Base-by-base conservation (phyloP, 768 basidiomycete genomes). In the Leccinellum albellum region DNA sequence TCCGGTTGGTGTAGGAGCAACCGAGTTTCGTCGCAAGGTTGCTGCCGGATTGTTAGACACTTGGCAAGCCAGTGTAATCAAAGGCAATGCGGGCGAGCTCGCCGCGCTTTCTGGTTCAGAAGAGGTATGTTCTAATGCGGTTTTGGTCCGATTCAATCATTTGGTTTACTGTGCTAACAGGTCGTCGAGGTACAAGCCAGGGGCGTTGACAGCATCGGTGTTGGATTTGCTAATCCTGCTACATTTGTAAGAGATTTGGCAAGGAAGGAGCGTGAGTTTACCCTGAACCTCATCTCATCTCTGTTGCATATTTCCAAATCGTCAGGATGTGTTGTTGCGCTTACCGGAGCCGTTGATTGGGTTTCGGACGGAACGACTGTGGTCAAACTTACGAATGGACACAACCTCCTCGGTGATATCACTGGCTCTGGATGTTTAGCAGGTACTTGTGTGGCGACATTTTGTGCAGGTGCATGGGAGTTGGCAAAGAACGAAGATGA, bases 41-140 rank as follows among this genome's bases (percentile, higher is more conserved):
- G 62, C 65, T 15, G 50, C 68, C 85, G 91, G 84, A 54, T 77
- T 96, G 13, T 73, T 96, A 20, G 76, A 87, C 56, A 73, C 75
- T 23, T 96, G 89, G 84, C 93, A 95, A 71, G 85, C 88, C 12
- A 87, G 88, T 17, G 89, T 96, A 21, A 94, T 98, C 73, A 98
- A 98, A 73, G 94, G 94, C 4, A 97, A 98, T 66, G 89, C 92
- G 0, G 91, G 83, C 15, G 95, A 98, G 74, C 84, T 98, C 21
- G 92, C 86, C 0, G 81, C 88, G 0, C 70, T 96, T 10, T 82
- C 86, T 2, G 81, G 86, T n/a, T 89, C 89, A 0, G 70, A 70
- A 14, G 95, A 95, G 77, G 94, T 89, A 46, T 15, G 60, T 55
- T 37, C 21, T 28, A 23, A 24, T 17, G 52, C 42, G 7, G 24